Conservation (phyloP, 192 early-diverging fungal genomes). For the Umbelopsis ramanniana region DNA sequence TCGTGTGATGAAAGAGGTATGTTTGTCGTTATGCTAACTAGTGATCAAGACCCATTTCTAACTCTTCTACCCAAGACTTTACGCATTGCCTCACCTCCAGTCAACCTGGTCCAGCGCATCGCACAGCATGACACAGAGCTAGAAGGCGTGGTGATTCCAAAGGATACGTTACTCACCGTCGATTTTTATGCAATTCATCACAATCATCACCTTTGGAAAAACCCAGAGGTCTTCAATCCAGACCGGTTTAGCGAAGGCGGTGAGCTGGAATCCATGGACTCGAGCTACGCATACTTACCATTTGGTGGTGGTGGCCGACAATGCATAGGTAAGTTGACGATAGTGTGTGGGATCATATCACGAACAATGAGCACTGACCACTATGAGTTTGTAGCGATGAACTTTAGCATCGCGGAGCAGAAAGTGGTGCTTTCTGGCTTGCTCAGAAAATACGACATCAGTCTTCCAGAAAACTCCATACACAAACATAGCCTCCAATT, state of each 20-base stretch:
- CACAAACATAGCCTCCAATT: conserved; percentile 26
- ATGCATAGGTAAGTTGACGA: conserved; percentile 50
- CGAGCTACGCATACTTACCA: conserved; percentile 53
- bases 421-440: conserved; percentile 50
- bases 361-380: conserved; percentile 26
- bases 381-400: conserved; percentile 59
- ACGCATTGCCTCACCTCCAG: conserved; percentile 3
- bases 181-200: conserved; percentile 28
- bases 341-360: background rate
- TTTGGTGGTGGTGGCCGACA: conserved; percentile 61
- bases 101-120: background rate
- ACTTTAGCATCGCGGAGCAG: conserved; percentile 64
- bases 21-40: background rate
- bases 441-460: conserved; percentile 28
- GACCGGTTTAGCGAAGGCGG: conserved; percentile 26
- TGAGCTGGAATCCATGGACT: background rate
- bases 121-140: conserved; percentile 17
- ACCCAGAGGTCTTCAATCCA: conserved; percentile 28
- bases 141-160: conserved; percentile 24
- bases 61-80: conserved; percentile 2
- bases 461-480: conserved; percentile 26
- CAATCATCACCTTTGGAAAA: conserved; percentile 11
- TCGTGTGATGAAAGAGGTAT: conserved; percentile 35
- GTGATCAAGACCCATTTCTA: background rate
- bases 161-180: conserved; percentile 14